These are phyloP conservation scores for Mycena citricolor DNA, from an alignment of 1,284 basidiomycete species.

Conservation along the genomic window DNA sequence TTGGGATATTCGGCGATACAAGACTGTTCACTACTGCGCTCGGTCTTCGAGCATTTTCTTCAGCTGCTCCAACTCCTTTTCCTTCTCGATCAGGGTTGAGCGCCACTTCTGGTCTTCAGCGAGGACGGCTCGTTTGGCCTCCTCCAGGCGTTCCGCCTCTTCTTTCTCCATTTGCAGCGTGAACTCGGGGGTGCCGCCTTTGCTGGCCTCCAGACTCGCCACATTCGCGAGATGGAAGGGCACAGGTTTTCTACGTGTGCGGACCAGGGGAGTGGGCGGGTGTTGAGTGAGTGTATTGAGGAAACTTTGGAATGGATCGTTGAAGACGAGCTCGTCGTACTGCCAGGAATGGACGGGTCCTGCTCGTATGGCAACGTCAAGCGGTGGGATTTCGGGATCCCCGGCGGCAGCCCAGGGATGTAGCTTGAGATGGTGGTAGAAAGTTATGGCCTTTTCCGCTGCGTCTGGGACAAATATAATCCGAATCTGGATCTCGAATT, in stretches of 20 bases:
- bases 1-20: too few relatives aligned
- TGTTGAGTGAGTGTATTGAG: conserved; percentile 80
- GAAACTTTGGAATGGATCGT: conserved; percentile 90
- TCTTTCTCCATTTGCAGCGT: conserved; percentile 81
- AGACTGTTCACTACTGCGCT: too few relatives aligned
- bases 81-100: conserved; percentile 63
- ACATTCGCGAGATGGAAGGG: conserved; percentile 71
- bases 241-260: conserved; percentile 58
- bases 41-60: conserved; percentile 46
- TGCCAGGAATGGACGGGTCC: conserved; percentile 97
- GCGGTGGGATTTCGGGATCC: conserved; percentile 63
- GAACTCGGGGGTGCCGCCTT: conserved; percentile 77
- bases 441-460: conserved; percentile 82
- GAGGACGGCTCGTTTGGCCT: conserved; percentile 68
- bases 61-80: conserved; percentile 66
- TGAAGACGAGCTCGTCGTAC: conserved; percentile 98
- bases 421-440: conserved; percentile 94
- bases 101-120: conserved; percentile 65
- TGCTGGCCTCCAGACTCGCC: conserved; percentile 61
- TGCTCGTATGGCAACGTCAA: conserved; percentile 60
- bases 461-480: conserved; percentile 92
- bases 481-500: conserved; percentile 95
- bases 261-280: conserved; percentile 82
- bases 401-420: conserved; percentile 82
- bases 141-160: conserved; percentile 80